Evolutionary conservation across 495 filamentous ascomycete species (phyloP), one percentile per base, ranked within the genome.

Genomic region (Zalerion maritima): DNA sequence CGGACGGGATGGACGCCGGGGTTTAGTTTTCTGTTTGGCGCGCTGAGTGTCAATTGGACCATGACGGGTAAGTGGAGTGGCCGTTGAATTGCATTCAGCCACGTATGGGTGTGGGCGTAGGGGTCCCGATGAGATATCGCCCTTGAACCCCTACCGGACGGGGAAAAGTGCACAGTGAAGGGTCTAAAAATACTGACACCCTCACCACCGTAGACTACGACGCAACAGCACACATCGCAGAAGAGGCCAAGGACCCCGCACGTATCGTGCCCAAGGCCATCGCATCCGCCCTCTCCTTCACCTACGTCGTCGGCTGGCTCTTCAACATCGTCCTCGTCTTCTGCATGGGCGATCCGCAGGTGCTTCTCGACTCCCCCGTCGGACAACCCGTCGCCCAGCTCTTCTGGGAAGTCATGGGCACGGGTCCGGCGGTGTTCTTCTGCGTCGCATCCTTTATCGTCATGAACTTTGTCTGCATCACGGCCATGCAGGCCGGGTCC

Each of bases 21-120:
- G 4, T 78, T 74, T 42, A 68, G 66, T n/a, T 78, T 74, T 44
- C 43, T 81, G 18, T 76, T 81, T 35, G 75, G 75, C 13, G 78
- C 77, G 44, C 49, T 81, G 14, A 71, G 69, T 6, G 75, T 75
- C 15, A 68, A 69, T 0, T 81, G 75, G 72, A 75, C 69, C 23
- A 73, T 71, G 65, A 74, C 66, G 12, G n/a, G n/a, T n/a, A n/a
- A n/a, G n/a, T n/a, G n/a, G n/a, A n/a, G n/a, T n/a, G n/a, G n/a
- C n/a, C n/a, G n/a, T n/a, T n/a, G n/a, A n/a, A n/a, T n/a, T n/a
- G n/a, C n/a, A n/a, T n/a, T n/a, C n/a, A n/a, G n/a, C n/a, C n/a
- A n/a, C n/a, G n/a, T n/a, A n/a, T n/a, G n/a, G n/a, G n/a, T n/a
- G n/a, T n/a, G n/a, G n/a, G n/a, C n/a, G n/a, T n/a, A n/a, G n/a